Conservation (phyloP, 805 yeast species). For the Lachancea nothofagi region DNA sequence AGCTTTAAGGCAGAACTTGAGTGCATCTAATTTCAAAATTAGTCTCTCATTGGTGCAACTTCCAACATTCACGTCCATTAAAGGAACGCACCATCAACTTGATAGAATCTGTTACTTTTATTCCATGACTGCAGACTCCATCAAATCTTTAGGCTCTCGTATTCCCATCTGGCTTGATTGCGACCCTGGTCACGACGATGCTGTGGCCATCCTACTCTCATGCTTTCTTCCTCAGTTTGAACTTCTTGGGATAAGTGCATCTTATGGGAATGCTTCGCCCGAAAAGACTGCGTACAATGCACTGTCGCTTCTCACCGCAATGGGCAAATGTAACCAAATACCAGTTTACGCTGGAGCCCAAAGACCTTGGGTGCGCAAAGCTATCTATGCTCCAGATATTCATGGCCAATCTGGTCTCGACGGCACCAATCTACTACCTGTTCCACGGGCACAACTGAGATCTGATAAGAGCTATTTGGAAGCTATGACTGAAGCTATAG, state of each 20-base stretch:
- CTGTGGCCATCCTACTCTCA: conserved; percentile 64
- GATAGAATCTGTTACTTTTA: neutral
- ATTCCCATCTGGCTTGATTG: conserved; percentile 86
- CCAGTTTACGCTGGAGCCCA: conserved; percentile 65
- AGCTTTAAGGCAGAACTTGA: too few species aligned
- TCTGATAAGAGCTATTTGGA: conserved; percentile 36
- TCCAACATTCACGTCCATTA: neutral
- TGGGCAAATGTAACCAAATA: conserved; percentile 40
- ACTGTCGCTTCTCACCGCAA: conserved; percentile 57
- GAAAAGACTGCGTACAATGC: conserved; percentile 65
- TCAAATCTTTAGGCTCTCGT: conserved; percentile 6
- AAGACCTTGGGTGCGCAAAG: conserved; percentile 47
- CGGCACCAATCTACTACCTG: conserved; percentile 60
- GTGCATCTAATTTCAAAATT: too few species aligned
- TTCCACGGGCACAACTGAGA: conserved; percentile 34
- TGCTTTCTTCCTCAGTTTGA: conserved; percentile 53
- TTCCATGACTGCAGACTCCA: neutral
- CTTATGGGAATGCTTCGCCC: conserved; percentile 65
- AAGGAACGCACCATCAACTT: neutral
- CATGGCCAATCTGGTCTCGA: conserved; percentile 77
- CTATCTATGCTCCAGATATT: conserved; percentile 50
- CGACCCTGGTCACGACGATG: conserved; percentile 90
- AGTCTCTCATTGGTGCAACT: too few species aligned
- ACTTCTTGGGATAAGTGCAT: conserved; percentile 66
- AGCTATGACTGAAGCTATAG: conserved; percentile 41